Evolutionary conservation across 2,329 filamentous ascomycete genomes (phyloP), one percentile per base, ranked within the genome.

Genomic region (Xylaria sp.): DNA sequence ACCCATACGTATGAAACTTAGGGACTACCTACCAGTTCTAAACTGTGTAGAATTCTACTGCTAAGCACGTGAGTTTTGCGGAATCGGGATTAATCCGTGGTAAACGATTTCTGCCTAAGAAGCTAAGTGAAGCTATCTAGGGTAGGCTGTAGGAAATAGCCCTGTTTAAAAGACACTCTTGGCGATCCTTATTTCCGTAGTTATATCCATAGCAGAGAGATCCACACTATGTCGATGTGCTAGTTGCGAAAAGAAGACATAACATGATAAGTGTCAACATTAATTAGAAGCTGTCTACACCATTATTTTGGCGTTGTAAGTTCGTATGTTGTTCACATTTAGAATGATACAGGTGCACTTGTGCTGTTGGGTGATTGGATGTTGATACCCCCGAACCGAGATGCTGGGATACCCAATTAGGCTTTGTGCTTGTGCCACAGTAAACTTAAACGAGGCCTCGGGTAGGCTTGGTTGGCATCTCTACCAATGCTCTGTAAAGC

Each of bases 301-400:
- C 28, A 18, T 52, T 18, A 34, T 25, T n/a, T 67, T 58, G 12
- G 8, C 20, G 12, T 7, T 18, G 23, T 12, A 3, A 2, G 34
- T 10, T 63, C 15, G 13, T 37, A 8, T 57, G n/a, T 9, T 39
- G 18, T 41, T 39, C 2, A 18, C 2, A 39, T 48, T 37, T 1
- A 28, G 20, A 25, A 55, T 51, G 12, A 9, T 57, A 28, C 6
- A 13, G 23, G 46, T 57, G 44, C 20, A 13, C 58, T 57, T 23
- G 28, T 48, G 55, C n/a, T 55, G 48, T 34, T 20, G 41, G 8
- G 54, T 6, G 39, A 32, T 18, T 65, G 48, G 61, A 50, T 48
- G 41, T 37, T 65, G 18, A 18, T 68, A 55, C 20, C 39, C 51
- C 61, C 51, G 62, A 61, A 28, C 56, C 51, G 23, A 64, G 10